Base-by-base conservation (phyloP, 768 basidiomycete genomes). In the Trametes gibbosa region DNA sequence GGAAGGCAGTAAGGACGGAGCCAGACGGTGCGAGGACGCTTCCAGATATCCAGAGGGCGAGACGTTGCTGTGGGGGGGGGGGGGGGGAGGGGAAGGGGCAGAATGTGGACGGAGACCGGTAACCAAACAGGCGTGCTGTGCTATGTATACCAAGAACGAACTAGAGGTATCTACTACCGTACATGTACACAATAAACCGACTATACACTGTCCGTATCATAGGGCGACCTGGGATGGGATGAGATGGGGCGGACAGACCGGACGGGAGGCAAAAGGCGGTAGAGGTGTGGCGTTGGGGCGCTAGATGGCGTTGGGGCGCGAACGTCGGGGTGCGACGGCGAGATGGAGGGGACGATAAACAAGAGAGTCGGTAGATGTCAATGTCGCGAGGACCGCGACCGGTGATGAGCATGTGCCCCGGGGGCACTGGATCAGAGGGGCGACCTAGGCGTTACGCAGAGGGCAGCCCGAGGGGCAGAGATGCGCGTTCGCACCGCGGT, bases 91-190 rank as follows among this genome's bases (percentile, higher is more conserved):
- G 42, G 42, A 5, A 41, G 10, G 34, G 34, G 34, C 34, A n/a
- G n/a, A n/a, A n/a, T n/a, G n/a, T n/a, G n/a, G n/a, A n/a, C n/a
- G n/a, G n/a, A n/a, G n/a, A n/a, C n/a, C n/a, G n/a, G 5, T 32
- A 32, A 51, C 27, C 32, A 56, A 52, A 53, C 47, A 52, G 40
- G 49, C 43, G 42, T 53, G 45, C 55, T 47, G 49, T 62, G 61
- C 56, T 53, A 53, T 62, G 56, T 62, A 61, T 61, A 56, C 55
- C 60, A 51, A 56, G 52, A 62, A 45, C 55, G 39, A 34, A 62
- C 61, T 62, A 62, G 52, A 53, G 61, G 61, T 58, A 58, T 62
- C 55, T 62, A 58, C 61, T 62, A 58, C 61, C 56, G 52, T 62
- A 62, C 56, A 54, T 16, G 56, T 58, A 62, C 61, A 62, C 56